Evolutionary conservation across 306 rosid species (phyloP), one percentile per base, ranked within the genome.

Genomic region (Spatholobus suberectus): DNA sequence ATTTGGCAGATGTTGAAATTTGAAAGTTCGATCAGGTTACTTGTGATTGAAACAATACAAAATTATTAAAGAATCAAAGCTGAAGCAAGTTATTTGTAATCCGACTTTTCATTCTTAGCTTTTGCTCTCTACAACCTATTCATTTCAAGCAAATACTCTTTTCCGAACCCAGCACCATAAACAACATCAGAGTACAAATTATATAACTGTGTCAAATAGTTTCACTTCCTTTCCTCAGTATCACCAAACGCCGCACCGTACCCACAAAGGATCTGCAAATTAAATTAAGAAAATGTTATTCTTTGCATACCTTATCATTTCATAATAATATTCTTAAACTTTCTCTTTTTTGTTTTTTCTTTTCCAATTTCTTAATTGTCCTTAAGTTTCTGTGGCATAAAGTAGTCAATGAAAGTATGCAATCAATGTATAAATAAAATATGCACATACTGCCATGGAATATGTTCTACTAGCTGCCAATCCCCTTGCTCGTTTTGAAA

Each of bases 371-470:
- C 21, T 73, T 21, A 32, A 23, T n/a, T 77, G 15, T 18, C 27
- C 15, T 74, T 55, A 21, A 55, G 62, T 11, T 69, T 37, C 13
- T 38, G 18, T 67, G 35, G 49, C 10, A 34, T 15, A 80, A 80
- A 77, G 40, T 41, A 73, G 54, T 21, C 66, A 55, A 47, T 38
- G 80, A 35, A 55, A 47, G 12, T 43, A 65, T 73, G 37, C 5
- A 26, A 51, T 29, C 8, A 57, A 26, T 75, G 8, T 24, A 6
- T 54, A 29, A 20, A 41, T 75, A 80, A 63, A 62, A 74, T 14
- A 77, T 17, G 18, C 14, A 76, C 97, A 1, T 90, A 91, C 97
- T 83, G 87, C 98, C 98, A 94, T 58, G 97, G 93, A 81, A 91
- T 89, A 76, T 91, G 92, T 68, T 88, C 88, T 6, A 90, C 90